Evolutionary conservation across 2,329 filamentous ascomycete species (phyloP).

Genomic region (Coniochaeta sp.): DNA sequence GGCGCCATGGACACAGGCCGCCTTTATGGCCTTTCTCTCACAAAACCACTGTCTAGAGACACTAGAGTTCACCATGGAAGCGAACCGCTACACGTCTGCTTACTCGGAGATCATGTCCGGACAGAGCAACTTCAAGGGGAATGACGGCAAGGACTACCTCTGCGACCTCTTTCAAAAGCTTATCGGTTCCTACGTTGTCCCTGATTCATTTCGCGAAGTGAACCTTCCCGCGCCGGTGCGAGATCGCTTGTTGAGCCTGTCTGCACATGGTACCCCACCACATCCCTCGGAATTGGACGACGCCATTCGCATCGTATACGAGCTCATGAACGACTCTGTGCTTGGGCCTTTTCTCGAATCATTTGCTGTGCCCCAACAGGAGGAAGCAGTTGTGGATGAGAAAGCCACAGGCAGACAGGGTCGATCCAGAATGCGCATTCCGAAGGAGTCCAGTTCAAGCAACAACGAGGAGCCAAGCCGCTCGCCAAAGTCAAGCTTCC

Average conservation of each 20-base stretch:
- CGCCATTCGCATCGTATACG: conserved; percentile 82
- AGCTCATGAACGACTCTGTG: conserved; percentile 96
- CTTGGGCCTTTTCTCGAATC: conserved; percentile 84
- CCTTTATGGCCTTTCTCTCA: conserved; percentile 94
- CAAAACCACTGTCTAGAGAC: conserved; percentile 97
- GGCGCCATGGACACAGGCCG: conserved; percentile 81
- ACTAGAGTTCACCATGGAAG: conserved; percentile 92
- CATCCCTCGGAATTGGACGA: conserved; percentile 70
- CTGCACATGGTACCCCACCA: conserved; percentile 54
- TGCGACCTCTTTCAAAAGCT: conserved; percentile 81
- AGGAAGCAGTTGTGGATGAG: conserved; percentile 17
- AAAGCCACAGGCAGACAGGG: conserved; percentile 27
- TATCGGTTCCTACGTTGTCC: conserved; percentile 82
- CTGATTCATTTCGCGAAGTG: conserved; percentile 78
- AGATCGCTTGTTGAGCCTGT: conserved; percentile 65
- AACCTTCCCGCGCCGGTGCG: conserved; percentile 84
- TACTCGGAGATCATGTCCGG: conserved; percentile 36
- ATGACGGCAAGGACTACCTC: conserved; percentile 55
- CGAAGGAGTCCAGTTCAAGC: conserved; percentile 25
- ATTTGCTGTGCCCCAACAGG: conserved; percentile 30
- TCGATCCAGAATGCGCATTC: conserved; percentile 30
- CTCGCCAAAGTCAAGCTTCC: conserved; percentile 36
- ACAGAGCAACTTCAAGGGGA: conserved; percentile 28
- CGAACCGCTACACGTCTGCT: conserved; percentile 69
- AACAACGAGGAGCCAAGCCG: conserved; percentile 28